Evolutionary conservation across 768 basidiomycete genomes (phyloP).

Genomic region (Tephrocybe rancida): DNA sequence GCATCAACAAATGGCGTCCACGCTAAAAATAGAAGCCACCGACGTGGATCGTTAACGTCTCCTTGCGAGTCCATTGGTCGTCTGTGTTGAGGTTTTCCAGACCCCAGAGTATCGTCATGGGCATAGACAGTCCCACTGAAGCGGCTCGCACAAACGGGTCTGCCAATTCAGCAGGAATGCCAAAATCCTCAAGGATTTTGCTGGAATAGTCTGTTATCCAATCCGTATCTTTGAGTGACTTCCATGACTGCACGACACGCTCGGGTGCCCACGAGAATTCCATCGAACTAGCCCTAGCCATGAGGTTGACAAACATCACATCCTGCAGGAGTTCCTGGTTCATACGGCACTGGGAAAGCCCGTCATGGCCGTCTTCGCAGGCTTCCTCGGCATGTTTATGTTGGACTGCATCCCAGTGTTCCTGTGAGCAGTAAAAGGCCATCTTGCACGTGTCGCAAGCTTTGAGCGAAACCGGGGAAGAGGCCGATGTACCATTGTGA

Average conservation of each 20-base stretch:
- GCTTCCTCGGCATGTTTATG: conserved; percentile 18
- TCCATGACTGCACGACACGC: conserved; percentile 25
- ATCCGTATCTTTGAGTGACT: conserved; percentile 21
- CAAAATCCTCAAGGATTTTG: conserved; percentile 12
- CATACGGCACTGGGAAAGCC: conserved; percentile 26
- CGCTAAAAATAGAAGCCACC: not conserved
- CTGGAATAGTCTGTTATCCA: conserved; percentile 29
- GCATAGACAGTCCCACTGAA: conserved; percentile 26
- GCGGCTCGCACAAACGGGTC: conserved; percentile 23
- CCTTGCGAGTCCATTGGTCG: conserved; percentile 19
- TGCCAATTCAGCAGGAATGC: conserved; percentile 4
- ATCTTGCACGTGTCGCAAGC: conserved; percentile 26
- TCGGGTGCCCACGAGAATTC: conserved; percentile 32
- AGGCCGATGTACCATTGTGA: not conserved
- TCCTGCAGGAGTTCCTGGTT: conserved; percentile 23
- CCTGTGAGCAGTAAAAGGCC: conserved; percentile 26
- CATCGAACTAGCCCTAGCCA: conserved; percentile 4
- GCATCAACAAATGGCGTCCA: not conserved
- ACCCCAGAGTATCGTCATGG: conserved; percentile 26
- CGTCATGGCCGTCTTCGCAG: conserved; percentile 21
- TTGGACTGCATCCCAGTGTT: conserved; percentile 22
- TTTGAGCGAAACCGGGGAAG: conserved; percentile 9
- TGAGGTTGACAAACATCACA: conserved; percentile 11
- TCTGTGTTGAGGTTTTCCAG: conserved; percentile 20
- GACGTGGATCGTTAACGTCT: conserved; percentile 24